Base-by-base conservation (phyloP, 1,284 basidiomycete species). In the Neolentinus lepideus region DNA sequence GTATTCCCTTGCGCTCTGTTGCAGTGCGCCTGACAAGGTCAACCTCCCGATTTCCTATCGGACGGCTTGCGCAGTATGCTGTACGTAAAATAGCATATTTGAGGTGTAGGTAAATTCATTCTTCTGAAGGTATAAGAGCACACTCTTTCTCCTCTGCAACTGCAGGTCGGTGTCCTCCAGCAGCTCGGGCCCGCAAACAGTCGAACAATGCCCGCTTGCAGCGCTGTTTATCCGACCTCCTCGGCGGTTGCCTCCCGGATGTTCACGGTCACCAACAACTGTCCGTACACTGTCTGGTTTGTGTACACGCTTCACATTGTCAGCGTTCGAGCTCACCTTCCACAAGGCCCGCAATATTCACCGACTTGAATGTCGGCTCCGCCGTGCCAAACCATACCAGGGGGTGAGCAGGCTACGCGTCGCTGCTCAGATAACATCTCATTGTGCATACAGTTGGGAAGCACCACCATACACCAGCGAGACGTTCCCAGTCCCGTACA, bases 181-280 rank as follows among this genome's bases (percentile, higher is more conserved):
- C 29, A 31, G 29, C 29, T 31, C 29, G n/a, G n/a, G n/a, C 29
- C 29, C 4, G 12, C 29, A 31, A 31, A 12, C 29, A 31, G n/a
- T n/a, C n/a, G 29, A 31, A 31, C 29, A 12, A 31, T 31, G 43
- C 43, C 43, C 24, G 43, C 43, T 25, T 46, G 19, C 24, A 46
- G n/a, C 43, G 6, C 43, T 10, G n/a, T 16, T 16, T 19, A 4
- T 25, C n/a, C 24, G 19, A 25, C 48, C n/a, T 51, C 48, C 26
- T 4, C 19, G 4, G 21, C 48, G 6, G 48, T 25, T 25, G 48
- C 56, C 53, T 59, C 57, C 12, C 51, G 63, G n/a, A 61, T 57
- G 38, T 63, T 64, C 54, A 62, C 59, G 2, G 61, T 64, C 12
- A n/a, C 50, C 25, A 64, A 64, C 46, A 55, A 36, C 12, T 62